These are phyloP conservation scores for Solanum paucissectum DNA, from an alignment of 257 asterid species.

Conservation along the genomic window DNA sequence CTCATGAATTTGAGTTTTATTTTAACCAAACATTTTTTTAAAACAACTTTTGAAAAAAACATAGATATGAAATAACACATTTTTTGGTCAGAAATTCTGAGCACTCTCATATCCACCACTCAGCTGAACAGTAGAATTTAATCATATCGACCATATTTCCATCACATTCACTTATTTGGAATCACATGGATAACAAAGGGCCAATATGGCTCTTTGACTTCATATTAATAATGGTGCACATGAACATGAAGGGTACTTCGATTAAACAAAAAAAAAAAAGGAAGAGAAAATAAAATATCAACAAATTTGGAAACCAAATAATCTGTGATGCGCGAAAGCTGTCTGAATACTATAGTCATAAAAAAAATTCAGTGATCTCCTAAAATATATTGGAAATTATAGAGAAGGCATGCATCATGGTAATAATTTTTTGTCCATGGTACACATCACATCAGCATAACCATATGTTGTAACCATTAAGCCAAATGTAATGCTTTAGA, in stretches of 20 bases:
- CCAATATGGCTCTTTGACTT: neutral
- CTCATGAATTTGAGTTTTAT: too few relatives aligned
- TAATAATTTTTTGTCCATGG: neutral
- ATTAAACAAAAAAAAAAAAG: neutral
- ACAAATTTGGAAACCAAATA: neutral
- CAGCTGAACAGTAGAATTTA: neutral
- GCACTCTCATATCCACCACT: neutral
- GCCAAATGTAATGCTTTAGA: neutral
- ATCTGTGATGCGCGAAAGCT: neutral
- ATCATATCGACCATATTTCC: neutral
- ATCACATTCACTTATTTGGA: neutral
- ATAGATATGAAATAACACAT: too few relatives aligned
- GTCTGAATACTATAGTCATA: too few relatives aligned
- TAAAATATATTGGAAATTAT: neutral
- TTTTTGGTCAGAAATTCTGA: neutral
- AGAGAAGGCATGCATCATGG: neutral
- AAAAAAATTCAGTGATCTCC: neutral
- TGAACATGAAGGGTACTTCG: neutral
- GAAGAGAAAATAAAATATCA: too few relatives aligned
- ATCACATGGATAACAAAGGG: neutral
- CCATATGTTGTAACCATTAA: neutral
- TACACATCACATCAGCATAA: neutral
- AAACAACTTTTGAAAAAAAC: too few relatives aligned
- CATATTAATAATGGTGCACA: neutral
- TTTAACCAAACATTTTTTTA: too few relatives aligned